A percentile compares a stretch with the other conserved stretches of the same genome.
These are phyloP conservation scores for Diaporthe ilicicola DNA, from an alignment of 2,329 filamentous ascomycete species.

Conservation along the genomic window DNA sequence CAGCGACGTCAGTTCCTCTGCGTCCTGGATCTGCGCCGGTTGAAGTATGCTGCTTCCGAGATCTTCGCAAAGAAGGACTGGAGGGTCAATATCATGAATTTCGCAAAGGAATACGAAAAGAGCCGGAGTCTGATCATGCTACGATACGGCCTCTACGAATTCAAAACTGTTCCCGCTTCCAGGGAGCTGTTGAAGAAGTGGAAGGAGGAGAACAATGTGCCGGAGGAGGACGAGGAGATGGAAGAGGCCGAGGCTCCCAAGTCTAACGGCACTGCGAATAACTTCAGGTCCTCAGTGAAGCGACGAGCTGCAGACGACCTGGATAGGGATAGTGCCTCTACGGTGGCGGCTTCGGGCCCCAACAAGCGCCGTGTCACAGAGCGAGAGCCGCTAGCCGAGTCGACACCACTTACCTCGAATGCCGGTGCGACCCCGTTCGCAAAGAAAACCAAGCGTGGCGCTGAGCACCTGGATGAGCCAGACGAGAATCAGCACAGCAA, in stretches of 20 bases:
- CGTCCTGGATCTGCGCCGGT: constrained; percentile 67
- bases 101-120: constrained; percentile 72
- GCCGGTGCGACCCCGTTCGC: constrained; percentile 42
- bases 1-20: constrained; percentile 71
- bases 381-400: constrained; percentile 48
- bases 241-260: constrained; percentile 40
- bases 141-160: constrained; percentile 69
- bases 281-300: constrained; percentile 48
- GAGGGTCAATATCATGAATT: constrained; percentile 69
- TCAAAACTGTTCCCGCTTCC: constrained; percentile 68
- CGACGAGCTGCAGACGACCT: constrained; percentile 65
- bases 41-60: constrained; percentile 69
- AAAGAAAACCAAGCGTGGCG: constrained; percentile 63
- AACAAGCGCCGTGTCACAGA: constrained; percentile 61
- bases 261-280: constrained; percentile 46
- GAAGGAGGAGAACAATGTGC: constrained; percentile 64
- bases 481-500: constrained; percentile 60
- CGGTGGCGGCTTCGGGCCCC: constrained; percentile 46
- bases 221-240: constrained; percentile 55
- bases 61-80: constrained; percentile 69
- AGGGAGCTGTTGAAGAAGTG: constrained; percentile 66
- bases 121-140: constrained; percentile 68
- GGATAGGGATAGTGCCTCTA: constrained; percentile 47
- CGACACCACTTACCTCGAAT: constrained; percentile 39
- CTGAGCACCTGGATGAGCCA: constrained; percentile 52